phyloP scores from a whole-genome alignment of 257 asterid genomes.

The Nicotiana attenuata region DNA sequence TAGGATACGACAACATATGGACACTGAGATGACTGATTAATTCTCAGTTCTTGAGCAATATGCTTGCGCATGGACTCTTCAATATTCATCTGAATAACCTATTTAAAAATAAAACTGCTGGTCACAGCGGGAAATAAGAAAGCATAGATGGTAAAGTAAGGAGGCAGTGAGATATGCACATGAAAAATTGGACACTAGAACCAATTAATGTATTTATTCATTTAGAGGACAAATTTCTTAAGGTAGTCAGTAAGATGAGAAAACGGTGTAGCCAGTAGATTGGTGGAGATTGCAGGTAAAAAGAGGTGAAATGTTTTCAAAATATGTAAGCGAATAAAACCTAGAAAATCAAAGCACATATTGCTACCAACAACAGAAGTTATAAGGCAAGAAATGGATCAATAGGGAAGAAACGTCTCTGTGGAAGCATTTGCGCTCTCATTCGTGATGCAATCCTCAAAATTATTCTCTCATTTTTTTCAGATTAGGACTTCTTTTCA shows the following conservation, averaged over 20 bases:
- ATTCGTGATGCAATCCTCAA: background rate
- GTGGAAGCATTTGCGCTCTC: background rate
- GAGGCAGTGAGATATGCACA: background rate
- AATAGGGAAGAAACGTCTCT: too few relatives aligned
- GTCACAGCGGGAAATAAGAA: background rate
- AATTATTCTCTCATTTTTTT: background rate
- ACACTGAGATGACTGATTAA: slow-evolving; percentile 92
- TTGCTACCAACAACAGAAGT: background rate
- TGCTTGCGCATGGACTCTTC: slow-evolving; percentile 74
- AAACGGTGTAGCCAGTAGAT: background rate
- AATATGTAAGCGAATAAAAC: background rate
- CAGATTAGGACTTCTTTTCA: background rate
- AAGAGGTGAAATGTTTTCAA: background rate
- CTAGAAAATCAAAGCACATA: background rate
- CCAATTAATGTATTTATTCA: background rate
- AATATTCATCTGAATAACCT: slow-evolving; percentile 98
- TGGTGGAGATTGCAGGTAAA: background rate
- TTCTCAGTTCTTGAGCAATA: slow-evolving; percentile 94
- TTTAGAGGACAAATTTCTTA: background rate
- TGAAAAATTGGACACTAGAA: too few relatives aligned
- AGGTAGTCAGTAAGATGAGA: background rate
- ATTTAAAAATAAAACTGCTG: slow-evolving; percentile 9
- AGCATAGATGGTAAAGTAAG: background rate
- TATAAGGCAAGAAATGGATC: background rate
- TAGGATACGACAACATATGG: slow-evolving; percentile 81